phyloP scores from a whole-genome alignment of 495 filamentous ascomycete genomes.

The Neurospora sp. region DNA sequence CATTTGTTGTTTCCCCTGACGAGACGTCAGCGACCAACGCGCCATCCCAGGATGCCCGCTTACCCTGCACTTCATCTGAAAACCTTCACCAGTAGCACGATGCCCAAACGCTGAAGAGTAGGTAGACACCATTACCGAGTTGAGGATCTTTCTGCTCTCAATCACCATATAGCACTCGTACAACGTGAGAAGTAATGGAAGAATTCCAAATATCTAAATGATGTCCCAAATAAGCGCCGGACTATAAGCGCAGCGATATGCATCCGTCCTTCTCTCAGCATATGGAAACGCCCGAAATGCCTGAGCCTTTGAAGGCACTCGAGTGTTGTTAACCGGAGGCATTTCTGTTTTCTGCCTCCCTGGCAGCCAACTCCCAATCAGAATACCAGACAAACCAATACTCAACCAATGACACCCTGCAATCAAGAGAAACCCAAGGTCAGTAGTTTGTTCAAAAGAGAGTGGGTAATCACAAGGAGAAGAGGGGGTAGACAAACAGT shows the following conservation, averaged over 20 bases:
- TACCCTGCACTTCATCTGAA: not conserved
- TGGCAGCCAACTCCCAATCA: constrained; percentile 66
- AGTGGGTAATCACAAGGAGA: not conserved
- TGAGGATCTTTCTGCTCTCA: not conserved
- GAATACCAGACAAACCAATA: constrained; percentile 52
- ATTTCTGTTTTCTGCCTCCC: constrained; percentile 63
- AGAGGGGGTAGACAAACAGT: constrained; percentile 31
- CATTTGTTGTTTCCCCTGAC: not conserved
- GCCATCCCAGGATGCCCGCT: not conserved
- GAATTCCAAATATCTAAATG: not conserved
- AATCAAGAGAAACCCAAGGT: not conserved
- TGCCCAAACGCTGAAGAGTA: not conserved
- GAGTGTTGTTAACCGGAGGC: constrained; percentile 31
- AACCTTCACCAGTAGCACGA: not conserved
- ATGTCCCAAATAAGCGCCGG: not conserved
- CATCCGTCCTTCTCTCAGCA: not conserved
- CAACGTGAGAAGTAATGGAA: not conserved
- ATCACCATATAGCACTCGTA: not conserved
- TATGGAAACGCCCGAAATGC: not conserved
- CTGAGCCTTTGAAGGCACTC: not conserved
- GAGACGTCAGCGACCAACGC: not conserved
- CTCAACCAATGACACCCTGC: constrained; percentile 53
- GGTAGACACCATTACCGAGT: not conserved
- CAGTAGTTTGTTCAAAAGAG: not conserved
- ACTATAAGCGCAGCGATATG: not conserved